phyloP scores from a whole-genome alignment of 768 basidiomycete species.

The Agrocybe praecox region DNA sequence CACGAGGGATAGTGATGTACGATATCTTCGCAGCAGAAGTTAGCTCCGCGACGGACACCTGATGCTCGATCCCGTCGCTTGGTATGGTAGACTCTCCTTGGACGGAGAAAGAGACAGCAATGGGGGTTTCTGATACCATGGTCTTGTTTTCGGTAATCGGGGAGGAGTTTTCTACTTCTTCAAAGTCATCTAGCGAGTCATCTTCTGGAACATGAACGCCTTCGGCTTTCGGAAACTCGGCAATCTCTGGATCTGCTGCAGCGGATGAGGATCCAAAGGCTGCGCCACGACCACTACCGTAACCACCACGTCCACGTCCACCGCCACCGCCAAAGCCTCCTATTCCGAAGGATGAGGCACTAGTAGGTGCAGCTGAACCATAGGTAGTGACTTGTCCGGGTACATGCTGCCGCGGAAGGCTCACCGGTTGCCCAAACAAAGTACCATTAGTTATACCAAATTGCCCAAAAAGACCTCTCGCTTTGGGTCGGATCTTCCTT shows the following conservation, averaged over 20 bases:
- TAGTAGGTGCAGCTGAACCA: no score
- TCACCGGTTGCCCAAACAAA: neutral
- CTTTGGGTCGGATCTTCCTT: constrained; percentile 29
- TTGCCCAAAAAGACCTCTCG: neutral
- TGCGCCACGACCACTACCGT: no score
- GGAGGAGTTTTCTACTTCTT: constrained; percentile 29
- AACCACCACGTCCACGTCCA: no score
- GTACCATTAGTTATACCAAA: no score
- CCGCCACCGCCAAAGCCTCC: no score
- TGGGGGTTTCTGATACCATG: constrained; percentile 52
- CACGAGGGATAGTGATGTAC: constrained; percentile 52
- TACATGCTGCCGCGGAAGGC: neutral
- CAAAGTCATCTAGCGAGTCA: constrained; percentile 17
- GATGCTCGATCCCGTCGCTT: constrained; percentile 57
- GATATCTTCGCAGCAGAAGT: constrained; percentile 47
- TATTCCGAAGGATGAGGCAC: no score
- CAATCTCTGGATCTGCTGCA: neutral
- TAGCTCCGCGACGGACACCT: constrained; percentile 52
- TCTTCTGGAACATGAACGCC: neutral
- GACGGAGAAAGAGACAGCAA: constrained; percentile 54
- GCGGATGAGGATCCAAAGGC: no score
- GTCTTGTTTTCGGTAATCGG: constrained; percentile 37
- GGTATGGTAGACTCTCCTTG: constrained; percentile 53
- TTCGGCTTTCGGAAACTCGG: neutral
- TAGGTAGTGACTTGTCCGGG: no score